These are phyloP conservation scores for Cladosporium sp. DNA, from an alignment of 2,329 filamentous ascomycete genomes.

Conservation along the genomic window DNA sequence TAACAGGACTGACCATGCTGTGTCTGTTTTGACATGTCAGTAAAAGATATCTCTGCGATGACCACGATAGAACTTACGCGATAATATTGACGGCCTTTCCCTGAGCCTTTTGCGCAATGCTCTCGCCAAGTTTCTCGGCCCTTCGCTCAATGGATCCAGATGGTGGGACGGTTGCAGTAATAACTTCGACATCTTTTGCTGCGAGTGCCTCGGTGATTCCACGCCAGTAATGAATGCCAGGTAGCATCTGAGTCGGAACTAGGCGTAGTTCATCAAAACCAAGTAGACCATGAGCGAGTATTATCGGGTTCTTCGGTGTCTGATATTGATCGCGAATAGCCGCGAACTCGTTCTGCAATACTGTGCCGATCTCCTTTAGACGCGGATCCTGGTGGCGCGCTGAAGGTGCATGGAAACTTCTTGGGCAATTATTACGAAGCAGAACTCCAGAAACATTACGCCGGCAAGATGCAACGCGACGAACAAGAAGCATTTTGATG, in stretches of 20 bases:
- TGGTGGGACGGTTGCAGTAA: conserved; percentile 61
- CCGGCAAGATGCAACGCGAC: conserved; percentile 25
- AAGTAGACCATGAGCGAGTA: conserved; percentile 66
- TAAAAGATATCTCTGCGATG: background rate
- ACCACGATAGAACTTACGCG: conserved; percentile 51
- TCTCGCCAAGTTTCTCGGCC: conserved; percentile 55
- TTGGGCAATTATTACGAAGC: background rate
- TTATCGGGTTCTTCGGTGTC: conserved; percentile 58
- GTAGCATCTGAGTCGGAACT: conserved; percentile 52
- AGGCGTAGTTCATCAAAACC: conserved; percentile 64
- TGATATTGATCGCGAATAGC: conserved; percentile 59
- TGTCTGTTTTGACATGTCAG: conserved; percentile 48
- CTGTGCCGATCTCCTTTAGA: conserved; percentile 27
- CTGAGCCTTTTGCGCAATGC: conserved; percentile 55
- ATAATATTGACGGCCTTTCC: conserved; percentile 66
- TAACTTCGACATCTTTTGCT: conserved; percentile 61
- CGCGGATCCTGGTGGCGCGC: conserved; percentile 29
- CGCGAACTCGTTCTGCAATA: conserved; percentile 59
- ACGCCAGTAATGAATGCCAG: conserved; percentile 65
- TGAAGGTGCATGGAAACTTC: conserved; percentile 6
- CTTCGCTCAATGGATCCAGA: conserved; percentile 62
- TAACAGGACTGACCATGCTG: conserved; percentile 48
- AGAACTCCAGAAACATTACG: background rate
- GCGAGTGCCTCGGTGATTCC: conserved; percentile 62
- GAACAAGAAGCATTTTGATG: conserved; percentile 20